Evolutionary conservation across 2,329 filamentous ascomycete species (phyloP), one percentile per base, ranked within the genome.

Genomic region (Verruconis gallopava): DNA sequence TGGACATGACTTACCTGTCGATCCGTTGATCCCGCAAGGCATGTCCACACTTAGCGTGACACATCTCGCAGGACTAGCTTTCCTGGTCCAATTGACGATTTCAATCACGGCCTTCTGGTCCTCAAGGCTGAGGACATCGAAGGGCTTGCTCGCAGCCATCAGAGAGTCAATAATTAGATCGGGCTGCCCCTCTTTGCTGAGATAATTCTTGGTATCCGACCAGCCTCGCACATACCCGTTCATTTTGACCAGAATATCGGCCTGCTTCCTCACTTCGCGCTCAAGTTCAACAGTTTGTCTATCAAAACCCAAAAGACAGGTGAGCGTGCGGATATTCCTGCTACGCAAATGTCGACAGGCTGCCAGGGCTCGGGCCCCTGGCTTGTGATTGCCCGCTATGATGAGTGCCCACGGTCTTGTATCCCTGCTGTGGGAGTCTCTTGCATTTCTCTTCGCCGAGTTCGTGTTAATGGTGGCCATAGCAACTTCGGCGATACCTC

Each of bases 301-400:
- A 56, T 94, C 86, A 45, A 89, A 77, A 0, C 86, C 85, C 3
- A 93, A 77, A 5, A 96, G 71, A 46, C 85, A 91, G 4, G 94
- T 71, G 36, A 93, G 74, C 28, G 93, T 78, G 43, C 85, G 80
- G 42, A 85, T 67, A 15, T 83, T 82, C 48, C 88, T 83, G 55
- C 88, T 89, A 40, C 84, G 77, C 5, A 96, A 72, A 57, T 96
- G 88, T 3, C 91, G 77, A 20, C 81, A 86, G 3, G 86, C 86
- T 12, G 85, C 83, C 41, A 96, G 71, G 3, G 86, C 85, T 45
- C 89, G 74, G 28, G 84, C 79, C 30, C 89, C 88, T 1, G 81
- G 86, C 50, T 85, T 85, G 60, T 94, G 89, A 59, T 95, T 96
- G n/a, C 91, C 89, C 0, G 85, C 88, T n/a, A 96, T 69, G 4